Percentiles rank a stretch among this genome's conserved stretches.
Evolutionary conservation across 202 grass and related monocot species (phyloP).

Genomic region (Thinopyrum obtusiflorum): DNA sequence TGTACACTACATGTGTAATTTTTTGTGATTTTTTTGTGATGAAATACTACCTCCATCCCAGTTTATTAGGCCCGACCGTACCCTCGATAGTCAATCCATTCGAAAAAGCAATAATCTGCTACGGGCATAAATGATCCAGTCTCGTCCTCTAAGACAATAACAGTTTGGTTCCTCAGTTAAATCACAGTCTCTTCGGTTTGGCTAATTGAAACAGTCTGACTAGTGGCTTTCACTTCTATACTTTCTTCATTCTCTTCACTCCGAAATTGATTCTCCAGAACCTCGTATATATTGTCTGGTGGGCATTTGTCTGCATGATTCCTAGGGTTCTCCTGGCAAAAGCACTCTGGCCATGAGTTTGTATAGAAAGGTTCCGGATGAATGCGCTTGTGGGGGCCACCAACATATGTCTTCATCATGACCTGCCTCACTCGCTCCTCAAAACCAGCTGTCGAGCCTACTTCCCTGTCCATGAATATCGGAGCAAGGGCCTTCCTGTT

Average conservation of each 20-base stretch:
- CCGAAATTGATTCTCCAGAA: constrained; percentile 57
- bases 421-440: constrained; percentile 64
- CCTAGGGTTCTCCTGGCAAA: constrained; percentile 62
- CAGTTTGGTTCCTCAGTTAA: constrained; percentile 14
- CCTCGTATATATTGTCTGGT: constrained; percentile 57
- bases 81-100: no score
- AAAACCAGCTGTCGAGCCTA: constrained; percentile 53
- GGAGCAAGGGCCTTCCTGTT: constrained; percentile 84
- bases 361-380: constrained; percentile 80
- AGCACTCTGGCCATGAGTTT: constrained; percentile 97
- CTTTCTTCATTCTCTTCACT: constrained; percentile 46
- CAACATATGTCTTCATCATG: constrained; percentile 70
- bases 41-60: no score
- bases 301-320: constrained; percentile 60
- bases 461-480: constrained; percentile 74
- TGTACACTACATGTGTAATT: no score
- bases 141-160: neutral
- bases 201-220: constrained; percentile 34
- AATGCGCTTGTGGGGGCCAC: constrained; percentile 69
- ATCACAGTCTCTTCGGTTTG: constrained; percentile 41
- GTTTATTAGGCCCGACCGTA: no score
- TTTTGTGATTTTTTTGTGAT: no score
- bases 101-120: neutral
- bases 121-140: neutral
- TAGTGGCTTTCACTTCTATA: constrained; percentile 24